Base-by-base conservation (phyloP, 345 rosid genomes). In the Limnanthes douglasii region DNA sequence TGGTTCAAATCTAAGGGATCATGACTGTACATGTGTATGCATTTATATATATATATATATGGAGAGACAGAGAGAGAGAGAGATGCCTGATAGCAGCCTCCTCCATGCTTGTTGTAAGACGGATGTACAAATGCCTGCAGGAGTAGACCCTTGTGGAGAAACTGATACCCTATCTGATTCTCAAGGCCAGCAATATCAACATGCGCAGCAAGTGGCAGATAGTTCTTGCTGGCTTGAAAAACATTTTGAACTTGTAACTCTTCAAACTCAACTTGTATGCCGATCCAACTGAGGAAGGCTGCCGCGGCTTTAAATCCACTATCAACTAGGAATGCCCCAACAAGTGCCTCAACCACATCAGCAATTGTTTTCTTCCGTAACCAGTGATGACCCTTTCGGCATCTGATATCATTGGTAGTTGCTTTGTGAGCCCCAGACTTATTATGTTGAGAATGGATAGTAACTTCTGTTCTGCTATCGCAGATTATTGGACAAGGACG, bases 71-170 rank as follows among this genome's bases (percentile, higher is more conserved):
- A n/a, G n/a, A n/a, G n/a, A n/a, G n/a, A n/a, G n/a, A n/a, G n/a
- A 14, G 27, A 39, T 43, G 75, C 97, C 84, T 86, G 97, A 59
- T 82, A 86, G 75, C 97, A 82, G 51, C 97, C 97, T 54, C 94
- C 92, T 35, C 81, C 96, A 53, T 60, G 78, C 56, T 41, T 59
- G 66, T 56, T 68, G 59, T 68, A 75, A 61, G 96, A 86, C 43
- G 97, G 94, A 69, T 86, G 97, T 33, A 86, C 63, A 47, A 78
- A 73, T 18, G 94, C 93, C 51, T 82, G 97, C 11, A 73, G 54
- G 53, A 86, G 78, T 43, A 86, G 57, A 57, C 97, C 97, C 66
- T 32, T 72, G 45, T 78, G 74, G 36, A 41, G 65, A 53, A 86
- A 86, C 27, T 31, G 56, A 53, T 71, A 66, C 3, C 57, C 68